Percentiles rank a stretch among this genome's conserved stretches.
phyloP scores from a whole-genome alignment of 495 filamentous ascomycete genomes.

The Cercophora sp. region DNA sequence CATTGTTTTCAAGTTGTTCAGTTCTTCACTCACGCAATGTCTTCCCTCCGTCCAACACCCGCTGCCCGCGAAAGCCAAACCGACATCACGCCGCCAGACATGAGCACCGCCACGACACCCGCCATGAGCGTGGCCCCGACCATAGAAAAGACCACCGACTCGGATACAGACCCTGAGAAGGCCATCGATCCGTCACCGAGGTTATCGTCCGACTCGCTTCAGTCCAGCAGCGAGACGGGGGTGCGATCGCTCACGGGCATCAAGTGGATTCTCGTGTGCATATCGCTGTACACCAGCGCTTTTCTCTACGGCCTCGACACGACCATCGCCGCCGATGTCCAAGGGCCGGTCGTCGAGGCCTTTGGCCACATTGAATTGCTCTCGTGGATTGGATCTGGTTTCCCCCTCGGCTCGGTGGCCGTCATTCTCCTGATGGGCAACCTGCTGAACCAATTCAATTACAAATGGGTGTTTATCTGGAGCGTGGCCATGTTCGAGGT shows the following conservation, averaged over 20 bases:
- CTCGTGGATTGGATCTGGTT: constrained; percentile 54
- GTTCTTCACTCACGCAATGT: background rate
- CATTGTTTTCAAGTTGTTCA: too few relatives aligned
- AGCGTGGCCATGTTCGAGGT: constrained; percentile 44
- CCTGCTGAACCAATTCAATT: constrained; percentile 15
- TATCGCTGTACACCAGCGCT: constrained; percentile 42
- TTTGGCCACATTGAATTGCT: constrained; percentile 53
- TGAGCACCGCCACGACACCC: constrained; percentile 14
- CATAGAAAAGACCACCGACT: constrained; percentile 10
- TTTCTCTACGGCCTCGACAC: constrained; percentile 59
- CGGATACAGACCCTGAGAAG: constrained; percentile 10
- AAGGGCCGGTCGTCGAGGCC: constrained; percentile 45
- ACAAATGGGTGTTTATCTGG: constrained; percentile 38
- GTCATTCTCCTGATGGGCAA: constrained; percentile 45
- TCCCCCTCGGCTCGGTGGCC: constrained; percentile 46
- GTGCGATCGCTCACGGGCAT: constrained; percentile 13
- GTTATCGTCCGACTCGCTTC: background rate
- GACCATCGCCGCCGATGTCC: constrained; percentile 59
- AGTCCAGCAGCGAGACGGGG: background rate
- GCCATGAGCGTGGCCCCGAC: constrained; percentile 12
- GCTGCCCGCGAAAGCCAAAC: background rate
- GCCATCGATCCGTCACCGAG: background rate
- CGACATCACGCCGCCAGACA: constrained; percentile 5
- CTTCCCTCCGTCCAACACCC: background rate
- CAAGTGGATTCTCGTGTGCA: constrained; percentile 41